Base-by-base conservation (phyloP, 2,329 filamentous ascomycete genomes). In the Phialemoniopsis sp. region DNA sequence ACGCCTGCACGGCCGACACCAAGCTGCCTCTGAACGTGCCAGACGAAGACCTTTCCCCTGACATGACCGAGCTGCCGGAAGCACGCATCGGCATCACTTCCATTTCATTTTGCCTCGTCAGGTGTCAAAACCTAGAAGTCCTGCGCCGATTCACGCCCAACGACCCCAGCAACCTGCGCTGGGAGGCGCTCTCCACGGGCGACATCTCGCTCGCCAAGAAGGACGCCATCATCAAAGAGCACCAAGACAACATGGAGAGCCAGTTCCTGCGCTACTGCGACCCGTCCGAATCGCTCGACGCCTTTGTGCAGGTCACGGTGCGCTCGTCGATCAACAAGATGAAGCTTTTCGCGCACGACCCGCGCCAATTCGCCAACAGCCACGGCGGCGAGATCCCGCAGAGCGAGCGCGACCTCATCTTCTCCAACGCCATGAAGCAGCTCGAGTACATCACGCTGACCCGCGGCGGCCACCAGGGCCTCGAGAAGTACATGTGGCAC, bases 221-320 rank as follows among this genome's bases (percentile, higher is more conserved):
- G 28, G 32, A 52, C 8, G 45, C 63, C 14, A 54, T 48, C 43
- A 47, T 68, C 8, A 46, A 49, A 14, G 44, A 42, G 1, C 44
- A 58, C 4, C 46, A 53, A 17, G 42, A 44, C 19, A 42, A 29
- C 3, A 46, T 63, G 13, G 47, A 60, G 18, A 44, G 54, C 5
- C 52, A 51, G n/a, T 60, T 57, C 39, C 45, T 63, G 8, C 32
- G 44, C 8, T 49, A 47, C 30, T 56, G 56, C 35, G 54, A 61
- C 17, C 50, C 51, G 6, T 56, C 62, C 10, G 58, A 58, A 14
- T 52, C 60, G 12, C 41, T 64, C n/a, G 62, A 66, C 29, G 43
- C 44, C 16, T 45, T 52, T 30, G 47, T 46, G 5, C 32, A 29
- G 6, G 42, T 38, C 2, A 45, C 46, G 6, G 46, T 44, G 9